Percentiles rank a stretch among this genome's conserved stretches.
Conservation (phyloP, 805 yeast species). For the Saturnispora diversa region DNA sequence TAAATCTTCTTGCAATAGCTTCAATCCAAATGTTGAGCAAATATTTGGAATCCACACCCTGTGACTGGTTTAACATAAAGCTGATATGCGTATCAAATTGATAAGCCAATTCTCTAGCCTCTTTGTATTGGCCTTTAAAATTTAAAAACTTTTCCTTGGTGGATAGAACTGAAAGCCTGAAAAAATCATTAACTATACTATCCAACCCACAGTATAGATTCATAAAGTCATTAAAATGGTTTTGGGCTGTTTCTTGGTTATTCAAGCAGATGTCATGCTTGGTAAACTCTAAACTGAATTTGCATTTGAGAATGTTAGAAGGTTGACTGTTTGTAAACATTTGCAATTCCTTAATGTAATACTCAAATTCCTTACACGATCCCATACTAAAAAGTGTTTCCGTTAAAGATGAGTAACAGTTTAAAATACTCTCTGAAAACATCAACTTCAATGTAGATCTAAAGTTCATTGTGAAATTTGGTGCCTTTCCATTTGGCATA, state of each 20-base stretch:
- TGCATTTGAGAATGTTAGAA: constrained; percentile 23
- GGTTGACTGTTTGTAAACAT: constrained; percentile 29
- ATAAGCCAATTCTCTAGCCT: background rate
- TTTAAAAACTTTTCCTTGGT: constrained; percentile 2
- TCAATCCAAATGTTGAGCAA: constrained; percentile 6
- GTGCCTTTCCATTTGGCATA: constrained; percentile 11
- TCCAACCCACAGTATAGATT: background rate
- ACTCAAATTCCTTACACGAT: constrained; percentile 48
- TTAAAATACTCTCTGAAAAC: constrained; percentile 30
- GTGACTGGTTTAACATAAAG: background rate
- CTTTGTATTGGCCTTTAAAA: background rate
- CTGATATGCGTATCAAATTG: constrained; percentile 3
- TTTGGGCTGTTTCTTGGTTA: constrained; percentile 13
- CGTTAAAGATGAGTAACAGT: constrained; percentile 35
- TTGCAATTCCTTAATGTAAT: constrained; percentile 43
- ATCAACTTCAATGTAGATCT: constrained; percentile 28
- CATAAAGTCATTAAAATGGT: constrained; percentile 7
- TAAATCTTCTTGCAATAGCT: constrained; percentile 8
- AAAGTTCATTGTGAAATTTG: constrained; percentile 19
- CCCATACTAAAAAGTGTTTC: constrained; percentile 42
- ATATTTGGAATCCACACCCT: background rate
- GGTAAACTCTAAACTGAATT: constrained; percentile 18
- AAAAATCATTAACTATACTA: background rate
- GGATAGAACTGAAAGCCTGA: background rate
- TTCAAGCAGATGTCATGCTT: constrained; percentile 19